A percentile compares a stretch with the other conserved stretches of the same genome.
phyloP scores from a whole-genome alignment of 2,329 filamentous ascomycete genomes.

The Hypoxylon sp. region DNA sequence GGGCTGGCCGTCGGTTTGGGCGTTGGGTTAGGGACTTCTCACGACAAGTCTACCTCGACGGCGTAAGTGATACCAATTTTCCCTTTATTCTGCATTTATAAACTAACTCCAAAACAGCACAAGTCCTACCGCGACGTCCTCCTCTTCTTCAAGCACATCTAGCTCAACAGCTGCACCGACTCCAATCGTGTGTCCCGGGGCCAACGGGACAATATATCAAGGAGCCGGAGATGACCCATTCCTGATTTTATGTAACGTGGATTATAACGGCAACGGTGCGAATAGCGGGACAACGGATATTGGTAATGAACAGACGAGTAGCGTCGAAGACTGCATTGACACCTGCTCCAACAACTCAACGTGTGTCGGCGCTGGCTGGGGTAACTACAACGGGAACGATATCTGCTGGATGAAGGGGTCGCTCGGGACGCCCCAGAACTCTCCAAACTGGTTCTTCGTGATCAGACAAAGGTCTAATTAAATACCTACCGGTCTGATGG shows the following conservation, averaged over 20 bases:
- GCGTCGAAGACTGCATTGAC: constrained; percentile 55
- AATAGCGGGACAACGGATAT: constrained; percentile 53
- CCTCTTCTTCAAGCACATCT: constrained; percentile 9
- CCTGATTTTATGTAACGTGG: constrained; percentile 55
- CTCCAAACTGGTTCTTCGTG: constrained; percentile 54
- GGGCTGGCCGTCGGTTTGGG: constrained; percentile 50
- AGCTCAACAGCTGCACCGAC: constrained; percentile 33
- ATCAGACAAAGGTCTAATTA: constrained; percentile 47
- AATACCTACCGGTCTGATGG: not conserved
- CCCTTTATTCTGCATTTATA: not conserved
- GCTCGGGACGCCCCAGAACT: constrained; percentile 50
- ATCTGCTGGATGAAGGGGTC: constrained; percentile 58
- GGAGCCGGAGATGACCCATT: constrained; percentile 46
- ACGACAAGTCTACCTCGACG: constrained; percentile 17
- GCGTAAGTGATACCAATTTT: constrained; percentile 5
- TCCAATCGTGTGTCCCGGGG: constrained; percentile 51
- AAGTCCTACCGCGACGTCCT: constrained; percentile 9
- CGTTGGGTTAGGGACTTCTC: constrained; percentile 42
- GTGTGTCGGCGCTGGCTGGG: constrained; percentile 58
- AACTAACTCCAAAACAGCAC: constrained; percentile 8
- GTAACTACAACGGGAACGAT: constrained; percentile 48
- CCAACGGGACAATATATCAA: constrained; percentile 57
- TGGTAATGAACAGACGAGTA: constrained; percentile 43
- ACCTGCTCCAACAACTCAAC: constrained; percentile 50
- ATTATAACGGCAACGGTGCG: constrained; percentile 53